phyloP scores from a whole-genome alignment of 176 grass and related monocot species.

The barley (Hordeum vulgare) region DNA sequence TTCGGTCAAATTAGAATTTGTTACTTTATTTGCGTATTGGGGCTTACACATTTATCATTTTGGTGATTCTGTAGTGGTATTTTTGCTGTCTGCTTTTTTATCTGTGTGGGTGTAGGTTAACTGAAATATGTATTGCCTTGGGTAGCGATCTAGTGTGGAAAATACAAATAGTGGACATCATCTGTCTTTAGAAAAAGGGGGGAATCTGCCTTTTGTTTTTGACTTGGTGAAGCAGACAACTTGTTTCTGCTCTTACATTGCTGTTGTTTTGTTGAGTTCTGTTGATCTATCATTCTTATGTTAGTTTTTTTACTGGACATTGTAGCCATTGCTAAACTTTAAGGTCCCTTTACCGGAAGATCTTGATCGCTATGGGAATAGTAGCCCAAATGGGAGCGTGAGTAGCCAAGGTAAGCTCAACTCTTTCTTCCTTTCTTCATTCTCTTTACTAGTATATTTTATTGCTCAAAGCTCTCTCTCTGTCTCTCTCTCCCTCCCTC shows the following conservation, averaged over 20 bases:
- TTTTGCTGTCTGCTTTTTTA: constrained; percentile 1
- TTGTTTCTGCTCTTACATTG: not conserved
- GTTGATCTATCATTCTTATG: not conserved
- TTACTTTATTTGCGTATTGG: not conserved
- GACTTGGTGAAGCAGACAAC: not conserved
- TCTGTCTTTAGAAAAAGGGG: not conserved
- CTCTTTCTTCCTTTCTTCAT: not conserved
- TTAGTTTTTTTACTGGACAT: constrained; percentile 25
- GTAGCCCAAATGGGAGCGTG: constrained; percentile 68
- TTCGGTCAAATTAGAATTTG: not conserved
- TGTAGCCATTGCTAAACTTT: constrained; percentile 89
- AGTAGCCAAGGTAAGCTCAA: constrained; percentile 60
- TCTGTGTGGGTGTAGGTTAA: not conserved
- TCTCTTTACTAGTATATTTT: not conserved
- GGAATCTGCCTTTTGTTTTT: not conserved
- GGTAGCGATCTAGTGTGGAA: not conserved
- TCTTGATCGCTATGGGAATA: constrained; percentile 54
- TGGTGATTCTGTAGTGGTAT: not conserved
- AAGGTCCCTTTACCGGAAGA: constrained; percentile 72
- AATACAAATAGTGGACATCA: not conserved
- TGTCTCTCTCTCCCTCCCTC: not conserved
- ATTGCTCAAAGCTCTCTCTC: not conserved
- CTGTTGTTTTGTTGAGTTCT: not conserved
- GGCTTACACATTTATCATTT: not conserved
- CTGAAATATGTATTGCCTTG: not conserved